These are phyloP conservation scores for Bothriochloa decipiens DNA, from an alignment of 176 grass and related monocot genomes.

Conservation along the genomic window DNA sequence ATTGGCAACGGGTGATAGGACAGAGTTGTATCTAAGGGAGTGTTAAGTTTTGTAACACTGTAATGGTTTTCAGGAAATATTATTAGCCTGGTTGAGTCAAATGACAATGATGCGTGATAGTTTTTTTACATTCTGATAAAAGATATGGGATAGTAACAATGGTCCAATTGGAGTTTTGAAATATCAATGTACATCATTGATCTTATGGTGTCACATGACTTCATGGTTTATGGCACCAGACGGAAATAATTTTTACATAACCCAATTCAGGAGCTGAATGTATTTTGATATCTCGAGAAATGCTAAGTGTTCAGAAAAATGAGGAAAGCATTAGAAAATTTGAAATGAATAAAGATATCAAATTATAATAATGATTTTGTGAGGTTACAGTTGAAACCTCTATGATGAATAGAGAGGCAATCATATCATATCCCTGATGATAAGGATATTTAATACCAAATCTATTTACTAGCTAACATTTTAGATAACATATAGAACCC, in stretches of 20 bases:
- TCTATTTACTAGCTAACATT: neutral
- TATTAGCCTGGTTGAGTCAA: neutral
- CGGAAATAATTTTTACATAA: neutral
- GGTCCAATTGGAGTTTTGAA: neutral
- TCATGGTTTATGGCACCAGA: neutral
- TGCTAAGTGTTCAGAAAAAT: neutral
- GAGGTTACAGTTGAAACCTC: too few species aligned
- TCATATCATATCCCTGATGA: neutral
- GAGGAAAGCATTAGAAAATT: neutral
- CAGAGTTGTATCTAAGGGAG: neutral
- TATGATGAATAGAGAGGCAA: neutral
- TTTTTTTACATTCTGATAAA: neutral
- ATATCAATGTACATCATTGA: neutral
- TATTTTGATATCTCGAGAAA: neutral
- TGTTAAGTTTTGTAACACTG: neutral
- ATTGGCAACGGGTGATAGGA: neutral
- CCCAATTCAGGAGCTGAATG: neutral
- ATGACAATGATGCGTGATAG: neutral
- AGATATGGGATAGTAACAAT: neutral
- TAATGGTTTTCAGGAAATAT: slow-evolving; percentile 3
- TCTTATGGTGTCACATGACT: neutral
- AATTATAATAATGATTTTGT: neutral
- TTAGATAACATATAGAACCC: neutral
- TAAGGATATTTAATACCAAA: neutral
- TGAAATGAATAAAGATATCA: neutral